phyloP scores from a whole-genome alignment of 2,329 filamentous ascomycete genomes.

The Hypocrella siamensis region DNA sequence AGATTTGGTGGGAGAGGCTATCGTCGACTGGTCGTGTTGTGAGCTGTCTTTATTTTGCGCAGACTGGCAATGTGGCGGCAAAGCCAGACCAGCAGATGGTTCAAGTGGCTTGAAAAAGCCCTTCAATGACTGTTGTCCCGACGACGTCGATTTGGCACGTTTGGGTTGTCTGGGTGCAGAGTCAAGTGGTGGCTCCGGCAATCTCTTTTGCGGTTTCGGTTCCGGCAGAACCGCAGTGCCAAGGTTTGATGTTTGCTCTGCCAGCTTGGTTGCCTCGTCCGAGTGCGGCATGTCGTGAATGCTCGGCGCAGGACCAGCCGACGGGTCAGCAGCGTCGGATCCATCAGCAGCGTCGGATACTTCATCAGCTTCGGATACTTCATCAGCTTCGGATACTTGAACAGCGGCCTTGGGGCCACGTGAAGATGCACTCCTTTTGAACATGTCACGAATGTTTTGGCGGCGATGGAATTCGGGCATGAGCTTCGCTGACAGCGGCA shows the following conservation, averaged over 20 bases:
- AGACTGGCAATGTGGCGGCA: neutral
- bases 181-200: neutral
- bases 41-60: neutral
- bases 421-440: constrained; percentile 25
- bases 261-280: too few relatives aligned
- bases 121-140: constrained; percentile 44
- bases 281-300: too few relatives aligned
- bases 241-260: constrained; percentile 1
- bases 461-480: constrained; percentile 80
- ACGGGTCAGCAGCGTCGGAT: too few relatives aligned
- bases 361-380: too few relatives aligned
- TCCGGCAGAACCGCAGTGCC: neutral
- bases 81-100: constrained; percentile 2
- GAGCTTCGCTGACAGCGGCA: constrained; percentile 64
- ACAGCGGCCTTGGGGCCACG: neutral
- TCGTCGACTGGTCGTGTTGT: neutral
- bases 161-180: constrained; percentile 6
- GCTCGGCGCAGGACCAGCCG: too few relatives aligned
- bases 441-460: constrained; percentile 86
- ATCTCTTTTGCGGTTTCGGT: constrained; percentile 1
- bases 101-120: constrained; percentile 58
- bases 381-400: too few relatives aligned
- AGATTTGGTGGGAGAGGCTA: neutral
- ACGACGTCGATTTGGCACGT: constrained; percentile 11
- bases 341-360: too few relatives aligned